Percentiles rank a stretch among this genome's conserved stretches.
Conservation (phyloP, 2,329 filamentous ascomycete genomes). For the Parafenestella ontariensis region DNA sequence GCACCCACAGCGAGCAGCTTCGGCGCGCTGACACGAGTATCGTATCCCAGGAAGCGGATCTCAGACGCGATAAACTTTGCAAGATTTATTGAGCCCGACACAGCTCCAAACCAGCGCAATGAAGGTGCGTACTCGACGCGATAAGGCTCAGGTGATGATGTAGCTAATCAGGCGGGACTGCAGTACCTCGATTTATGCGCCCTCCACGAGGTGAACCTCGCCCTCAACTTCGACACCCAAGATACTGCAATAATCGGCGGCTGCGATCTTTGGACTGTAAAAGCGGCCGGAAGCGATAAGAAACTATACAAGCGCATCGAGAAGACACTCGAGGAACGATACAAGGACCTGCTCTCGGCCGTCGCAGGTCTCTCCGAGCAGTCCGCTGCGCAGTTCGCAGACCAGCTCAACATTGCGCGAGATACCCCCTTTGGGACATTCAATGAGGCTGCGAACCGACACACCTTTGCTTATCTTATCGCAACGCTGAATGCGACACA, state of each 20-base stretch:
- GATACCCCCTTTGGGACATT: slow-evolving; percentile 92
- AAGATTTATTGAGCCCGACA: slow-evolving; percentile 1
- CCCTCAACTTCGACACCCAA: slow-evolving; percentile 93
- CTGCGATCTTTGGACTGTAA: slow-evolving; percentile 97
- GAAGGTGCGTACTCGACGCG: slow-evolving; percentile 44
- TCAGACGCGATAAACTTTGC: slow-evolving; percentile 11
- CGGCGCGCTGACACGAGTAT: slow-evolving; percentile 23
- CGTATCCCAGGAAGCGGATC: slow-evolving; percentile 4
- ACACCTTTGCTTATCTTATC: slow-evolving; percentile 95
- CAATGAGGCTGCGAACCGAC: slow-evolving; percentile 84
- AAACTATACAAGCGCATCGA: slow-evolving; percentile 97
- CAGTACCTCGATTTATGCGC: slow-evolving; percentile 92
- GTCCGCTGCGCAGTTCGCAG: slow-evolving; percentile 72
- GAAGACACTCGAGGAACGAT: slow-evolving; percentile 86
- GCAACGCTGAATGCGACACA: slow-evolving; percentile 96
- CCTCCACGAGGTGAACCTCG: slow-evolving; percentile 89
- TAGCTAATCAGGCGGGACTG: slow-evolving; percentile 34
- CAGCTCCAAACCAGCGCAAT: slow-evolving; percentile 31
- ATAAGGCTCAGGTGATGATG: slow-evolving; percentile 31
- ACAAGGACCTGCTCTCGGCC: slow-evolving; percentile 84
- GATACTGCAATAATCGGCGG: slow-evolving; percentile 92
- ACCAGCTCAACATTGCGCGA: slow-evolving; percentile 75
- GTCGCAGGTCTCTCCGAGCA: slow-evolving; percentile 88
- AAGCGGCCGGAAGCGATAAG: slow-evolving; percentile 93
- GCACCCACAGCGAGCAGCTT: slow-evolving; percentile 29